Evolutionary conservation across 2,329 filamentous ascomycete species (phyloP).

Genomic region (Gremmenia infestans): DNA sequence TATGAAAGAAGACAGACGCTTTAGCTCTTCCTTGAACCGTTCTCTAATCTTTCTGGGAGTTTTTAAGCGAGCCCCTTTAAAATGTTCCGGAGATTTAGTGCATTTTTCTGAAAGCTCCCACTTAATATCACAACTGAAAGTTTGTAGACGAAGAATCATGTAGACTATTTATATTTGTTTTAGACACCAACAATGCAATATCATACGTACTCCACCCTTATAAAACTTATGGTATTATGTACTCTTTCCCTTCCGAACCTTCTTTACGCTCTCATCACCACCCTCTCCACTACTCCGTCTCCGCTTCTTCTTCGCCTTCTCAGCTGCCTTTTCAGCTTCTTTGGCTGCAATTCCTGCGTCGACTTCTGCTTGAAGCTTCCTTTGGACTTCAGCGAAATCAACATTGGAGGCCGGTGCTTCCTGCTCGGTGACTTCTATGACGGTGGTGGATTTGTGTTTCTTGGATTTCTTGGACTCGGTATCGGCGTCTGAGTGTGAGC

Average conservation of each 20-base stretch:
- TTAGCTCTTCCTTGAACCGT: too few species aligned
- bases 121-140: too few species aligned
- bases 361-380: slow-evolving; percentile 21
- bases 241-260: slow-evolving; percentile 11
- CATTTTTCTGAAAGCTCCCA: too few species aligned
- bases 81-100: too few species aligned
- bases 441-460: not conserved
- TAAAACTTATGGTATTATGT: slow-evolving; percentile 6
- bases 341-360: slow-evolving; percentile 12
- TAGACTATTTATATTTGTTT: too few species aligned
- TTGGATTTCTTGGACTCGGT: not conserved
- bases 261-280: slow-evolving; percentile 12
- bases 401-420: slow-evolving; percentile 2
- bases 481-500: not conserved
- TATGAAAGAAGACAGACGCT: too few species aligned
- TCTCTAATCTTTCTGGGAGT: too few species aligned
- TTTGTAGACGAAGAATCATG: too few species aligned
- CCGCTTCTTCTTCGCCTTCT: slow-evolving; percentile 13
- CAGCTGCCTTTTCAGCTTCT: slow-evolving; percentile 1
- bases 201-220: too few species aligned
- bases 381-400: slow-evolving; percentile 20
- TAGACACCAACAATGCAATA: too few species aligned
- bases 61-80: too few species aligned
- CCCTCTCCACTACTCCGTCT: slow-evolving; percentile 13
- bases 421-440: not conserved